Evolutionary conservation across 2,329 filamentous ascomycete species (phyloP), one percentile per base, ranked within the genome.

Genomic region (Knoxdaviesia capensis): DNA sequence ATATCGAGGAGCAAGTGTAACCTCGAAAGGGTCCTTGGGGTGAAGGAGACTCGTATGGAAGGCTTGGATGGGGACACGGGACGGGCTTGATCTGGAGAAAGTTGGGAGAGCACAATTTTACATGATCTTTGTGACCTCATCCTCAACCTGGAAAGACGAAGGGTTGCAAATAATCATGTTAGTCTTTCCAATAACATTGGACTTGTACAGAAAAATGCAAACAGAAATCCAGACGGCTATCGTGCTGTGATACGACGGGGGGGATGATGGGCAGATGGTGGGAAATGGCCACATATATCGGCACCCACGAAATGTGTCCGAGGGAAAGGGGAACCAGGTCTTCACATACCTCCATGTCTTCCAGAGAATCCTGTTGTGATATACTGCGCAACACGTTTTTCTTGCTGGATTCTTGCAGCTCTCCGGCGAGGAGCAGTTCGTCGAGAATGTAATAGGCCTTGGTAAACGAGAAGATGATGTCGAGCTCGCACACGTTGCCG

Each of bases 391-490:
- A 64, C 36, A 98, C 86, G 55, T 96, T 96, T 76, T 98, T 98
- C 68, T 96, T 98, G 61, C 88, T 96, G 62, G 86, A 96, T 65
- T 98, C 90, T 62, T 98, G 90, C 64, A 98, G 77, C 62, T 98
- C 90, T 46, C 90, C 90, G 5, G 90, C 90, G 51, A 98, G 69
- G 49, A 98, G 69, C 47, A 98, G 72, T 64, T 98, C 90, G 58
- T 98, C 90, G 39, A 98, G 75, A 51, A 98, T 98, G 63, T 96
- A 98, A 63, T 98, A 98, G 46, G 90, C 90, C 63, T 98, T 98
- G 53, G 94, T 93, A 61, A 98, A 98, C 59, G 94, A 96, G 74
- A 98, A 98, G 60, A 98, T 98, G 63, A 96, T 94, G 60, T 96
- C 87, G 49, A 98, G 74, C 66, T 98, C 90, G 77, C 90, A 98